Percentiles rank a stretch among this genome's conserved stretches.
Evolutionary conservation across 2,329 filamentous ascomycete genomes (phyloP).

Genomic region (Meredithiella fracta): DNA sequence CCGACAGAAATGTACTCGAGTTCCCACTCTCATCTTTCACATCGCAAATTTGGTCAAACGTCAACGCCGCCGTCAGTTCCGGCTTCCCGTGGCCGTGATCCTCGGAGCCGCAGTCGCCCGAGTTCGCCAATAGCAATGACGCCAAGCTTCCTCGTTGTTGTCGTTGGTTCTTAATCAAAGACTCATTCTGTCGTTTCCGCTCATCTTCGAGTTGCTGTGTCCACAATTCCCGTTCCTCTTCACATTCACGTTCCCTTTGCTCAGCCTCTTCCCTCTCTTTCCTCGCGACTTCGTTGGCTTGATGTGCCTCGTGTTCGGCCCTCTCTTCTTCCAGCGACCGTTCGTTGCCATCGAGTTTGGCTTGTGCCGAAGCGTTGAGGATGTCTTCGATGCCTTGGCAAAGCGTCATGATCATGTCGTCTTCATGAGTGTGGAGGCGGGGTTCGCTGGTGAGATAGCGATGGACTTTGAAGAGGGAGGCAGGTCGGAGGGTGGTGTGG

Average conservation of each 20-base stretch:
- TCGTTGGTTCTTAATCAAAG: conserved; percentile 36
- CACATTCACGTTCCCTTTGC: conserved; percentile 37
- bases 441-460: conserved; percentile 44
- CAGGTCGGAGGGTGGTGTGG: conserved; percentile 47
- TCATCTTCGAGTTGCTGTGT: conserved; percentile 58
- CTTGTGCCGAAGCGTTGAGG: conserved; percentile 70
- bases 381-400: conserved; percentile 55
- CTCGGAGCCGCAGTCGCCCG: conserved; percentile 4
- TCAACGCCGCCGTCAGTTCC: conserved; percentile 23
- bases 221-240: conserved; percentile 54
- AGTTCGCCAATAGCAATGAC: conserved; percentile 21
- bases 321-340: conserved; percentile 81
- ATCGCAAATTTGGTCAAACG: conserved; percentile 52
- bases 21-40: conserved; percentile 49
- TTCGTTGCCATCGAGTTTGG: conserved; percentile 56
- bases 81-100: too few species aligned
- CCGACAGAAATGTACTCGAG: conserved; percentile 49
- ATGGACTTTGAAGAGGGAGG: conserved; percentile 53
- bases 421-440: conserved; percentile 33
- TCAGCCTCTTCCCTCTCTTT: conserved; percentile 36
- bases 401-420: conserved; percentile 48
- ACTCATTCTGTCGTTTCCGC: conserved; percentile 48
- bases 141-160: neutral
- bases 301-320: conserved; percentile 60
- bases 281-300: conserved; percentile 43